Base-by-base conservation (phyloP, 75 land plant species). In the Pinus taeda region DNA sequence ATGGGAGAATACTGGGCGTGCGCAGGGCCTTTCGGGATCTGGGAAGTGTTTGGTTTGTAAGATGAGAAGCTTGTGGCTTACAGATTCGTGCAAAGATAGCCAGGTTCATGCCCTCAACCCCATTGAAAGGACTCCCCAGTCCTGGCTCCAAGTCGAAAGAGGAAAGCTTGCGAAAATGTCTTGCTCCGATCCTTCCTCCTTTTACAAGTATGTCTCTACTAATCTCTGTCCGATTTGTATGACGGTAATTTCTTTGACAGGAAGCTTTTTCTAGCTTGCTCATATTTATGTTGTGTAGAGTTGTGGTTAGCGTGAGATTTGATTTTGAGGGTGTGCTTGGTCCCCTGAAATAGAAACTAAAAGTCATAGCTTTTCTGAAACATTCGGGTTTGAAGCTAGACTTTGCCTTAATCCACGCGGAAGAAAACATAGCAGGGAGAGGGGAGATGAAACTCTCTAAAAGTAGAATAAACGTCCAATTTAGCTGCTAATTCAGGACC, bases 41-140 rank as follows among this genome's bases (percentile, higher is more conserved):
- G 39, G 12, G 55, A 49, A 11, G 57, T 61, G 78, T 49, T 75
- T 84, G 57, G 78, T 91, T 73, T 83, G 91, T 72, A 72, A 86
- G 63, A 92, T 92, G 95, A 92, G 86, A 87, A 87, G 86, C 57
- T 76, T 90, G 60, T 85, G 87, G 57, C 74, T 88, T 18, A 85
- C 98, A 58, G 98, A 95, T 17, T 83, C 90, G 20, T 87, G 95
- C 79, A 90, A 88, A 75, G 93, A 93, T 74, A 85, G 91, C 22
- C 98, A 90, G 67, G 87, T 92, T 17, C 90, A 88, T 82, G 83
- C 86, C 13, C 55, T 94, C 18, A 85, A 89, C 86, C 93, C 97
- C 4, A 88, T 86, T 24, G 84, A 83, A 21, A 67, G 57, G 59
- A 37, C 22, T 57, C 74, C 78, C 26, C 71, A 76, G 79, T 92